A percentile compares a stretch with the other conserved stretches of the same genome.
phyloP scores from a whole-genome alignment of 176 grass and related monocot species.

The Poa annua region DNA sequence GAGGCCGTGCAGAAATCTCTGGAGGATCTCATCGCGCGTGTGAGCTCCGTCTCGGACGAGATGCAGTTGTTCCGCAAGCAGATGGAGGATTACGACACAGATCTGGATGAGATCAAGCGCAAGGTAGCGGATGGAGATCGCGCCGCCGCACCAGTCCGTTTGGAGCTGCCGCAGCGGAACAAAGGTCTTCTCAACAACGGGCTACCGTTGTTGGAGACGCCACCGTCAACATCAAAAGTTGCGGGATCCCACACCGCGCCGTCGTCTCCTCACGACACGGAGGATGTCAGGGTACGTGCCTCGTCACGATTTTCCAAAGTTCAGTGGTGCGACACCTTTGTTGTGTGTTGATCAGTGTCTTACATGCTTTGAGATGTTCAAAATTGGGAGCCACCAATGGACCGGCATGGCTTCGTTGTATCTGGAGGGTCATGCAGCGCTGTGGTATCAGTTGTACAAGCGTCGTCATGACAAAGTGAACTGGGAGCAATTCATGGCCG shows the following conservation, averaged over 20 bases:
- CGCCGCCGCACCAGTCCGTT: too few species aligned
- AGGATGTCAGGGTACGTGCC: neutral
- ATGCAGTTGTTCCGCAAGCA: neutral
- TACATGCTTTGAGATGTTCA: neutral
- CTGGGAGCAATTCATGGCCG: neutral
- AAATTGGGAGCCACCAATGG: neutral
- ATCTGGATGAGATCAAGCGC: neutral
- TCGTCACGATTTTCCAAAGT: neutral
- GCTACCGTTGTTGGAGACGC: neutral
- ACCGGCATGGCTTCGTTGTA: neutral
- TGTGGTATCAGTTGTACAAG: neutral
- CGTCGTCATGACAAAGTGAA: neutral
- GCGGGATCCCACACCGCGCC: neutral
- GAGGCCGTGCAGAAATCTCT: neutral
- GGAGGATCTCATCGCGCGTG: neutral
- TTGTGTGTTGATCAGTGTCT: neutral
- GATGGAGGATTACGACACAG: neutral
- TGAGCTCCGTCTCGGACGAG: neutral
- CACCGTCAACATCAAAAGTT: too few species aligned
- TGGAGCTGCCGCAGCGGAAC: neutral
- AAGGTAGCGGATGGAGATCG: neutral
- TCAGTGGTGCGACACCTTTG: neutral
- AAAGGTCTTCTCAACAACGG: neutral
- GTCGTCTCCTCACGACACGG: fast-evolving
- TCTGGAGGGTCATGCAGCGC: neutral